Percentiles rank a stretch among this genome's conserved stretches.
Evolutionary conservation across 1,284 basidiomycete genomes (phyloP).

Genomic region (Meripilus lineatus): DNA sequence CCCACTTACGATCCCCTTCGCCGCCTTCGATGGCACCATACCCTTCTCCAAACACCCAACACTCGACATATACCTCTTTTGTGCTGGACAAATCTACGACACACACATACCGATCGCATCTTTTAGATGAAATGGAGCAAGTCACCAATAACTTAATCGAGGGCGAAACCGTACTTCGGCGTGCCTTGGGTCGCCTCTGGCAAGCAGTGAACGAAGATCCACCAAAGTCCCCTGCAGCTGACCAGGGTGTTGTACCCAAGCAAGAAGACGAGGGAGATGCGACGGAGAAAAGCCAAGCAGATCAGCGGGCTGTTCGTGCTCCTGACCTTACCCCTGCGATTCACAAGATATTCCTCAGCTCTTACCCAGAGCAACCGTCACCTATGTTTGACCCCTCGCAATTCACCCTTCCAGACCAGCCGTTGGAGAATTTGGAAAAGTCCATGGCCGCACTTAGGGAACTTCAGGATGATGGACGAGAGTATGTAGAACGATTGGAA

Average conservation of each 20-base stretch:
- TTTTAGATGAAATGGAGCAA: slow-evolving; percentile 72
- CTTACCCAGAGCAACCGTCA: slow-evolving; percentile 34
- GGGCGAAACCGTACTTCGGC: slow-evolving; percentile 65
- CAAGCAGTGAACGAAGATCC: slow-evolving; percentile 71
- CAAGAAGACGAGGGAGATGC: slow-evolving; percentile 55
- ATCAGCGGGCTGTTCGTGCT: slow-evolving; percentile 48
- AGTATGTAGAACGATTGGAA: slow-evolving; percentile 74
- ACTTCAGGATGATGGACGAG: slow-evolving; percentile 74
- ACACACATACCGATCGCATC: slow-evolving; percentile 70
- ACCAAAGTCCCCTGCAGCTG: slow-evolving; percentile 17
- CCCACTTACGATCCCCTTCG: slow-evolving; percentile 40
- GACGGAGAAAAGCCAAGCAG: slow-evolving; percentile 44
- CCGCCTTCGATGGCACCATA: slow-evolving; percentile 58
- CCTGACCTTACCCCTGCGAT: slow-evolving; percentile 60
- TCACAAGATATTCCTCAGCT: slow-evolving; percentile 62
- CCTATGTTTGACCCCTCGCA: slow-evolving; percentile 51
- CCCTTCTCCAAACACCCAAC: slow-evolving; percentile 55
- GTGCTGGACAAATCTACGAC: slow-evolving; percentile 80
- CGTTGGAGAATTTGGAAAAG: slow-evolving; percentile 66
- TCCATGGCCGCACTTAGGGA: slow-evolving; percentile 65
- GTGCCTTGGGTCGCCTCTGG: slow-evolving; percentile 73
- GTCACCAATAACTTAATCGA: slow-evolving; percentile 76
- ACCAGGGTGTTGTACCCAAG: slow-evolving; percentile 51
- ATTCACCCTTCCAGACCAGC: slow-evolving; percentile 57
- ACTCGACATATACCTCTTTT: slow-evolving; percentile 74